Base-by-base conservation (phyloP, 257 asterid species). In the Solanum pimpinellifolium region DNA sequence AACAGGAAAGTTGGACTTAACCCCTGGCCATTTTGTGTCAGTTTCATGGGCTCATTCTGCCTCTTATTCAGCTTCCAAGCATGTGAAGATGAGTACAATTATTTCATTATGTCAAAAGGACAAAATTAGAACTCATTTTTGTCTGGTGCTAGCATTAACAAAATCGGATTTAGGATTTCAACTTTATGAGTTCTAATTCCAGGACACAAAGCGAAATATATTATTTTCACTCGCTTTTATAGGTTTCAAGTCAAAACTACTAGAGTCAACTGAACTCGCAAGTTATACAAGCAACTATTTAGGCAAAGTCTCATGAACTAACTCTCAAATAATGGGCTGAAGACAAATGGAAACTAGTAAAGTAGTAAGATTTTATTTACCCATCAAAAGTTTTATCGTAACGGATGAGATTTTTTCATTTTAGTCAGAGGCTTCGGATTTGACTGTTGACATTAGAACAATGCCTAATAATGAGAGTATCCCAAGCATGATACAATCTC, bases 21-120 rank as follows among this genome's bases (percentile, higher is more conserved):
- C 59, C 83, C 52, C 14, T 41, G 59, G 83, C 65, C 31, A 81
- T 81, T 81, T 81, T 56, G 68, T 81, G 85, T 81, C 85, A 29
- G 46, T 81, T 49, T 16, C 65, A 81, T 49, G 85, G 70, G 70
- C 85, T 81, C 69, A 81, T 49, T 3, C 0, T 81, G 85, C 69
- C 33, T 81, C 1, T 29, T 81, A 37, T 52, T 60, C 29, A 81
- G 23, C 69, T 31, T 81, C 69, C 85, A 49, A 29, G 46, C 85
- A 81, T 49, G 70, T 81, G 85, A 49, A 31, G 69, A 18, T 47
- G 68, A 31, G 85, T 81, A 18, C 69, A 49, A 49, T 81, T 81
- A 49, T 31, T 81, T 81, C 27, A 12, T 81, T 1, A 31, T 31
- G 47, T 81, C 9, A 72, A 11, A 18, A 81, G 20, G 85, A 81